Evolutionary conservation across 495 filamentous ascomycete genomes (phyloP).

Genomic region (Cercophora sp.): DNA sequence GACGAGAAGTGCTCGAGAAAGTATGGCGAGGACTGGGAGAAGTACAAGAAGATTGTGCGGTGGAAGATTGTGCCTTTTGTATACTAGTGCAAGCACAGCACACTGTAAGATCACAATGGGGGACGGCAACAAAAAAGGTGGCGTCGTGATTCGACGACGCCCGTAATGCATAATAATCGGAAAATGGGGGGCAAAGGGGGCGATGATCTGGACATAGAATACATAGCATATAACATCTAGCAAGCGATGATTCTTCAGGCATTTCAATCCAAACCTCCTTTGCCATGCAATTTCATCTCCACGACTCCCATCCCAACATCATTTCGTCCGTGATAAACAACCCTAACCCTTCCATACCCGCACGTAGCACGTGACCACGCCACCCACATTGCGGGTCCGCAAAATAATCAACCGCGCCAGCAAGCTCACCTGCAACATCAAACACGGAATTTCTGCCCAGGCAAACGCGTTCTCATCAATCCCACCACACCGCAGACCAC

Average conservation of each 20-base stretch:
- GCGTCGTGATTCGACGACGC: too few species aligned
- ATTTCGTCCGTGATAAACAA: too few species aligned
- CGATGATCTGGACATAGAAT: too few species aligned
- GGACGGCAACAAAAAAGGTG: too few species aligned
- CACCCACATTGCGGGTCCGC: neutral
- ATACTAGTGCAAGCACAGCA: constrained; percentile 52
- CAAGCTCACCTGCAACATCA: constrained; percentile 9
- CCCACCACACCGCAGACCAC: neutral
- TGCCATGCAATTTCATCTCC: too few species aligned
- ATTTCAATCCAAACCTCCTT: too few species aligned
- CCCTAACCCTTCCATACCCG: neutral
- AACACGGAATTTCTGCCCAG: neutral
- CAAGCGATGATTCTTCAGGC: too few species aligned
- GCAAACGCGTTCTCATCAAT: neutral
- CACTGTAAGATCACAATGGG: too few species aligned
- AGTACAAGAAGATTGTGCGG: constrained; percentile 77
- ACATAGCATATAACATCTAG: too few species aligned
- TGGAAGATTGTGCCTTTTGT: constrained; percentile 88
- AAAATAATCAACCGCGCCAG: constrained; percentile 4
- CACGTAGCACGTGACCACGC: constrained; percentile 9
- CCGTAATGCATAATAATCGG: too few species aligned
- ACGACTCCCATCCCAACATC: too few species aligned
- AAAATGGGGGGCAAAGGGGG: too few species aligned
- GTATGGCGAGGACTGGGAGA: constrained; percentile 92
- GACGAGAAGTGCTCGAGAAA: constrained; percentile 89